Evolutionary conservation across 768 basidiomycete genomes (phyloP).

Genomic region (Pisolithus microcarpus): DNA sequence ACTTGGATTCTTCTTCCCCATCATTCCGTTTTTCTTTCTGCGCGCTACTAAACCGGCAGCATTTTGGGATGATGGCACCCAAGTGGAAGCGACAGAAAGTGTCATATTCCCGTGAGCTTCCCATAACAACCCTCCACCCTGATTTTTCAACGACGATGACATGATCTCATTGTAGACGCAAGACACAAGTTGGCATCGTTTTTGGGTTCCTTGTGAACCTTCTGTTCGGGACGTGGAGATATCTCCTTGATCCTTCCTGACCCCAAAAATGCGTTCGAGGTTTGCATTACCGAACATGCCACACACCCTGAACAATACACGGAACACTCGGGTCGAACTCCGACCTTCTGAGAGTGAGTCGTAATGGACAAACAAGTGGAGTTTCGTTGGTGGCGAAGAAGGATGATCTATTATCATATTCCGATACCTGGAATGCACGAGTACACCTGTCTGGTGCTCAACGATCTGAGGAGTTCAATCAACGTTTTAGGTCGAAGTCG

Average conservation of each 20-base stretch:
- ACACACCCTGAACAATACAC: no score
- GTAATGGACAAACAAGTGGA: no score
- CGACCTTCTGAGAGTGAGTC: no score
- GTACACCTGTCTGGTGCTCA: no score
- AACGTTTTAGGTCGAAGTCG: no score
- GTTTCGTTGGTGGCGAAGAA: no score
- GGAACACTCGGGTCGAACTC: no score
- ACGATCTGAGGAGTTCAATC: no score
- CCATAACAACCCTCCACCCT: background rate
- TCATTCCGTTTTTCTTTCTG: conserved; percentile 86
- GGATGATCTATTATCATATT: no score
- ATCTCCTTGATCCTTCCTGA: conserved; percentile 50
- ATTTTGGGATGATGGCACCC: conserved; percentile 72
- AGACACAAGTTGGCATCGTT: conserved; percentile 77
- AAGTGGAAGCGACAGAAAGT: conserved; percentile 48
- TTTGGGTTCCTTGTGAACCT: conserved; percentile 82
- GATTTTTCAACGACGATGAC: background rate
- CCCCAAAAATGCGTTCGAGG: background rate
- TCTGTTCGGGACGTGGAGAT: conserved; percentile 77
- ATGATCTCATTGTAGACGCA: conserved; percentile 37
- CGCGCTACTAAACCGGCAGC: conserved; percentile 63
- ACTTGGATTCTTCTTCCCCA: conserved; percentile 89
- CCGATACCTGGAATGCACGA: no score
- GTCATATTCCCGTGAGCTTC: conserved; percentile 74
- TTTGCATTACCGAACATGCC: no score